Percentiles rank a stretch among this genome's conserved stretches.
phyloP scores from a whole-genome alignment of 2,329 filamentous ascomycete species.

The Ascochyta pisi region DNA sequence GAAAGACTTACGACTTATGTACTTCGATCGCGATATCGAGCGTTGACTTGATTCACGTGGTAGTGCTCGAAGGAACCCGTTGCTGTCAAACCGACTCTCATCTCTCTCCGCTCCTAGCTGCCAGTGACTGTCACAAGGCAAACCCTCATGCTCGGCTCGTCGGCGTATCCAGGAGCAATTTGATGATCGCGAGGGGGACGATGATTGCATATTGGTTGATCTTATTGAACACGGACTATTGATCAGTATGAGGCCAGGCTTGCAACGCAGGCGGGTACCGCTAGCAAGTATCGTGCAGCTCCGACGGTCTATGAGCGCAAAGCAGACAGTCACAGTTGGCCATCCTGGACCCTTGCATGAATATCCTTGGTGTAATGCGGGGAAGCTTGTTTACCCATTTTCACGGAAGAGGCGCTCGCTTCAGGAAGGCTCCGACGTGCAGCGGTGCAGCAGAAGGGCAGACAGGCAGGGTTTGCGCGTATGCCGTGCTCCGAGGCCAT shows the following conservation, averaged over 20 bases:
- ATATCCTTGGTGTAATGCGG: constrained; percentile 8
- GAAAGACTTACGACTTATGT: constrained; percentile 1
- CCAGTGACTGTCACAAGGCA: constrained; percentile 3
- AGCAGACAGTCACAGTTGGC: neutral
- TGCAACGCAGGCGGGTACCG: neutral
- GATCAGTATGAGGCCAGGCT: neutral
- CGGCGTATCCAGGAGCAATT: neutral
- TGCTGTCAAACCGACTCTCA: neutral
- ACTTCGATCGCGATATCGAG: neutral
- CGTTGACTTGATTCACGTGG: neutral
- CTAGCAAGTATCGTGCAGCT: neutral
- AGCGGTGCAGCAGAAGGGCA: neutral
- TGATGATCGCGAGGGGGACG: constrained; percentile 9
- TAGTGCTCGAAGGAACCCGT: neutral
- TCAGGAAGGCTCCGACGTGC: constrained; percentile 12
- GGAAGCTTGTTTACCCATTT: constrained; percentile 11
- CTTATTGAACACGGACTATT: neutral
- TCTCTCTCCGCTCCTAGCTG: neutral
- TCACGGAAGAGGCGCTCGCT: constrained; percentile 4
- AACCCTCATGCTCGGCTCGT: constrained; percentile 4
- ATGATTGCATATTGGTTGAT: neutral
- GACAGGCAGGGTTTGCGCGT: neutral
- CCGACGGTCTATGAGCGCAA: neutral
- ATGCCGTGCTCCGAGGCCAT: constrained; percentile 8
- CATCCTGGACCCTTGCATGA: constrained; percentile 2